Evolutionary conservation across 306 rosid species (phyloP).

Genomic region (Gillenia trifoliata): DNA sequence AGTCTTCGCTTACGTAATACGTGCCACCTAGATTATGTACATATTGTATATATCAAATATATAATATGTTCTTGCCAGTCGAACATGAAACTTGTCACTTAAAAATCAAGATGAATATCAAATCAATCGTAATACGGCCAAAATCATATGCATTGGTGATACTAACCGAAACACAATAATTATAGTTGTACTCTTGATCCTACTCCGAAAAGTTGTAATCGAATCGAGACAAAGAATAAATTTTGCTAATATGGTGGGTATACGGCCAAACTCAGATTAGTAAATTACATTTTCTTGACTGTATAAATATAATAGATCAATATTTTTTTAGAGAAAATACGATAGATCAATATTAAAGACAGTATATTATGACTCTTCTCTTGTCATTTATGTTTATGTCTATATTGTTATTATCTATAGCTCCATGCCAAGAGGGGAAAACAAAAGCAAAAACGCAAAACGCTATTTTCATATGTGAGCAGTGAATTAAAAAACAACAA

Average conservation of each 20-base stretch:
- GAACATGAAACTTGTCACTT: not conserved
- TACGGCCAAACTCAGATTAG: not conserved
- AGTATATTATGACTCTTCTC: not conserved
- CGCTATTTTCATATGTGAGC: not conserved
- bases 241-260: not conserved
- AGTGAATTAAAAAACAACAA: too few species aligned
- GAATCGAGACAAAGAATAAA: not conserved
- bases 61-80: too few species aligned
- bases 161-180: not conserved
- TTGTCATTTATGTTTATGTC: not conserved
- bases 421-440: not conserved
- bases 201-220: not conserved
- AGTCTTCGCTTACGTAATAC: too few species aligned
- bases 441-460: not conserved
- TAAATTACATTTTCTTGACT: not conserved
- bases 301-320: too few species aligned
- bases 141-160: too few species aligned
- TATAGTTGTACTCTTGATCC: not conserved
- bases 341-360: too few species aligned
- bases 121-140: not conserved
- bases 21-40: too few species aligned
- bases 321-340: too few species aligned
- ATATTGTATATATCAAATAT: too few species aligned
- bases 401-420: not conserved
- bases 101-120: too few species aligned